A percentile compares a stretch with the other conserved stretches of the same genome.
Evolutionary conservation across 208 protist species (phyloP).

Genomic region (Acanthamoeba lenticulata): DNA sequence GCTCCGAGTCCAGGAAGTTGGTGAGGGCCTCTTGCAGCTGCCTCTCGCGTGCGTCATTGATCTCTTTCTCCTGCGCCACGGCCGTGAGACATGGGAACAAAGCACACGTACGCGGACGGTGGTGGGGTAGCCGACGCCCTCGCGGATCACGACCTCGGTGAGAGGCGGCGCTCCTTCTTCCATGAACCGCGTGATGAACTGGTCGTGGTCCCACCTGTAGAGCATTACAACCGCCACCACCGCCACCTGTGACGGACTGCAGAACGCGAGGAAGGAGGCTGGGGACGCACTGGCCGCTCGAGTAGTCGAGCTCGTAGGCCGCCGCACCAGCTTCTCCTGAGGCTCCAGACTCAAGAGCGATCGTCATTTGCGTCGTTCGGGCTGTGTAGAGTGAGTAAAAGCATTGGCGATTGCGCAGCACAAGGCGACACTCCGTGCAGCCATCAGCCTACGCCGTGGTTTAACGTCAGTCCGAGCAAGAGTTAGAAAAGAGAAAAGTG

Average conservation of each 20-base stretch:
- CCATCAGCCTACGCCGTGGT: not conserved
- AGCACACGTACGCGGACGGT: not conserved
- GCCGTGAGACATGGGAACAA: not conserved
- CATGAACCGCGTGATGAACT: conserved; percentile 7
- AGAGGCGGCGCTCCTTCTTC: not conserved
- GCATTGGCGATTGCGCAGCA: not conserved
- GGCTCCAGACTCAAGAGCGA: not conserved
- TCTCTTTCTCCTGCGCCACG: not conserved
- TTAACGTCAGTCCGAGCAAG: not conserved
- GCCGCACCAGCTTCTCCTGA: not conserved
- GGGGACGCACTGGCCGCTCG: not conserved
- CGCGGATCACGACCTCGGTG: not conserved
- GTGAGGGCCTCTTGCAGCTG: not conserved
- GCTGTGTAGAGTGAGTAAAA: not conserved
- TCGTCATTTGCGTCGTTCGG: not conserved
- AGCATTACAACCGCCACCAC: not conserved
- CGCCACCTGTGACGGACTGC: not conserved
- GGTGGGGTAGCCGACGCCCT: conserved; percentile 24
- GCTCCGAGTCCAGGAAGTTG: not conserved
- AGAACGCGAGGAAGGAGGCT: not conserved
- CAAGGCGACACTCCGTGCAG: not conserved
- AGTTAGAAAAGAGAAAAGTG: not conserved
- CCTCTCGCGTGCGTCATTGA: not conserved
- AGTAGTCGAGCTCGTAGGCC: not conserved
- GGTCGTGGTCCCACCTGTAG: not conserved